These are phyloP conservation scores for Fusarium globosum DNA, from an alignment of 2,329 filamentous ascomycete species.

Conservation along the genomic window DNA sequence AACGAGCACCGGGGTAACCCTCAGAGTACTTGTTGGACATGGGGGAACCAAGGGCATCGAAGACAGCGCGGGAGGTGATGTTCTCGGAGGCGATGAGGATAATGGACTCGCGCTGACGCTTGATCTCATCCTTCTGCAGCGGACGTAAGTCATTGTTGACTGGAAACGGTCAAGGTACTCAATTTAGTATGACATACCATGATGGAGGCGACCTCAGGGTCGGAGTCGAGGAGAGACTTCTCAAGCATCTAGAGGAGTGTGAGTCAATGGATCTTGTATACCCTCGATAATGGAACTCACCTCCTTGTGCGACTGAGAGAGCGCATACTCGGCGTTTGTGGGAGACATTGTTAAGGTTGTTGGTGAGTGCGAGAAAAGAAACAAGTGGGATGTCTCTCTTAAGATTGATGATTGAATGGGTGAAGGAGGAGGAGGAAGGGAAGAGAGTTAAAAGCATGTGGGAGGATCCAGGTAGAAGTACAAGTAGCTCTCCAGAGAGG, in stretches of 20 bases:
- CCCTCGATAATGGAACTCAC: slow-evolving; percentile 48
- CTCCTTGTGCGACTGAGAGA: slow-evolving; percentile 66
- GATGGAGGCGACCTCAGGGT: slow-evolving; percentile 94
- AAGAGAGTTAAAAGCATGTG: slow-evolving; percentile 29
- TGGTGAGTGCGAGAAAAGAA: slow-evolving; percentile 18
- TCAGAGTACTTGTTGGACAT: slow-evolving; percentile 99
- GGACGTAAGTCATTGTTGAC: slow-evolving; percentile 46
- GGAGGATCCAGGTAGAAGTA: slow-evolving; percentile 33
- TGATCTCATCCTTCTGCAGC: slow-evolving; percentile 84
- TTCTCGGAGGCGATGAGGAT: slow-evolving; percentile 99
- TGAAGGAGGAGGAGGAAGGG: slow-evolving; percentile 19
- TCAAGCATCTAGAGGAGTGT: slow-evolving; percentile 80
- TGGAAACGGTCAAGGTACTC: not conserved
- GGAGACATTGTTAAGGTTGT: slow-evolving; percentile 53
- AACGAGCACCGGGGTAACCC: slow-evolving; percentile 96
- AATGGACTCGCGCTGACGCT: slow-evolving; percentile 98
- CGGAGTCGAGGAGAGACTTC: slow-evolving; percentile 89
- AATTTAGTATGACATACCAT: slow-evolving; percentile 73
- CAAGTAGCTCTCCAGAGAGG: slow-evolving; percentile 23
- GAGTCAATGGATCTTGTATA: slow-evolving; percentile 27
- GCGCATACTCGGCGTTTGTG: slow-evolving; percentile 61
- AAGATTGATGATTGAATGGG: slow-evolving; percentile 13
- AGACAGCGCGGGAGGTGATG: slow-evolving; percentile 97
- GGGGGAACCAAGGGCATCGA: slow-evolving; percentile 93
- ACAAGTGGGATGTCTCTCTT: slow-evolving; percentile 22